Base-by-base conservation (phyloP, 129 eudicot genomes). In the Centella asiatica region DNA sequence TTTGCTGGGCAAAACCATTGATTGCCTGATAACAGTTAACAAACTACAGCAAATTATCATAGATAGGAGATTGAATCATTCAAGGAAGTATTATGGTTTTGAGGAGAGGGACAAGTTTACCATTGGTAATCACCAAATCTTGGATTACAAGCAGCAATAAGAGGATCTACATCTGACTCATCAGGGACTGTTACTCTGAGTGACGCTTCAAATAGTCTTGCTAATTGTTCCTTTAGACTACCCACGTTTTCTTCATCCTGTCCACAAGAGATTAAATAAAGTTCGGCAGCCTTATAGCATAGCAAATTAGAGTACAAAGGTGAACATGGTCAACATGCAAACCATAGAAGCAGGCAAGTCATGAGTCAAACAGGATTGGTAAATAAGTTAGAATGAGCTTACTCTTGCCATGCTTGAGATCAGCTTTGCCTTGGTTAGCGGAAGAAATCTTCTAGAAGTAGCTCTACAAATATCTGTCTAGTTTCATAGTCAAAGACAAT, bases 41-140 rank as follows among this genome's bases (percentile, higher is more conserved):
- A 50, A 76, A 39, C 42, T 22, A 18, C 12, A 31, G 26, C 14
- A 52, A 13, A 28, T 42, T 2, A 11, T 11, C 15, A 42, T 42
- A 42, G 3, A 10, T n/a, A 42, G 1, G 46, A 14, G 46, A 17
- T 42, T 11, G 46, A 15, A 42, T 11, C 19, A 1, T 42, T 11
- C 46, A 42, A 42, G 46, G 14, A 42, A 42, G 2, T 14, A n/a
- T 42, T 14, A 2, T 5, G 4, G 12, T n/a, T 42, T 14, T 6
- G 46, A n/a, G n/a, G 14, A 2, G 39, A 11, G 18, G 51, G 31
- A 9, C 26, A 44, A 17, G 12, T 45, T 73, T 81, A 92, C 98
- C 98, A 92, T 74, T 87, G 95, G 72, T 92, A 92, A 70, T 92
- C 98, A 60, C 98, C 96, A 23, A 69, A 69, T 64, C 64, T 82